Percentiles rank a stretch among this genome's conserved stretches.
These are phyloP conservation scores for Dissophora ornata DNA, from an alignment of 192 early-diverging fungal species.

Conservation along the genomic window DNA sequence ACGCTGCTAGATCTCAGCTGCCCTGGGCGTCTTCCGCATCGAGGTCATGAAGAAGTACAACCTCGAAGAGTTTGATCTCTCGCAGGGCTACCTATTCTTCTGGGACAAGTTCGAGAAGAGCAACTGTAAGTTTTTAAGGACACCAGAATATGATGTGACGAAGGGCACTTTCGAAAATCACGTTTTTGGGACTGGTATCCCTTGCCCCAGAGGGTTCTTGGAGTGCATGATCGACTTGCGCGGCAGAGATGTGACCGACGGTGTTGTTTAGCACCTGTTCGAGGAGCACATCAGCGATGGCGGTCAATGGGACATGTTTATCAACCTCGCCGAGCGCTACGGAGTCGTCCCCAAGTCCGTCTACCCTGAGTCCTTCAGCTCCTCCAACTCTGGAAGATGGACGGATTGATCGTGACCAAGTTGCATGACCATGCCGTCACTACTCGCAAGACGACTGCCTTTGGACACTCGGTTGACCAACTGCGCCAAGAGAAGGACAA, in stretches of 20 bases:
- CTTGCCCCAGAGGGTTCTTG: conserved; percentile 64
- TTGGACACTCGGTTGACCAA: conserved; percentile 52
- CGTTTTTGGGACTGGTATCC: neutral
- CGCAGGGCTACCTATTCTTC: conserved; percentile 80
- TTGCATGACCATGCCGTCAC: conserved; percentile 75
- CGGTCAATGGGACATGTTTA: conserved; percentile 85
- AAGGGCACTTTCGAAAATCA: no score
- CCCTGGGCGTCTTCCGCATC: conserved; percentile 76
- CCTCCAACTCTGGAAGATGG: conserved; percentile 70
- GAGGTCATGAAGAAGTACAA: conserved; percentile 80
- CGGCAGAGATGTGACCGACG: conserved; percentile 69
- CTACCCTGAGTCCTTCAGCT: conserved; percentile 75
- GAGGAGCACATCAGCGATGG: conserved; percentile 75
- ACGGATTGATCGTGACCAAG: conserved; percentile 70
- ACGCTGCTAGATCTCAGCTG: conserved; percentile 88
- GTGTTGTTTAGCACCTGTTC: conserved; percentile 77
- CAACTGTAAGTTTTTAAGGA: conserved; percentile 78
- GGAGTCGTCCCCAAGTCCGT: conserved; percentile 75
- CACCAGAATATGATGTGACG: no score
- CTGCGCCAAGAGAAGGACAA: conserved; percentile 66
- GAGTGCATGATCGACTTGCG: conserved; percentile 77
- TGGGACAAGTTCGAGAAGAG: conserved; percentile 86
- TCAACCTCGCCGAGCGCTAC: conserved; percentile 80
- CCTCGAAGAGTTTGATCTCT: conserved; percentile 82
- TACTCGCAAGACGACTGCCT: conserved; percentile 61